Evolutionary conservation across 805 yeast genomes (phyloP).

Genomic region (Metschnikowia peoriensis): DNA sequence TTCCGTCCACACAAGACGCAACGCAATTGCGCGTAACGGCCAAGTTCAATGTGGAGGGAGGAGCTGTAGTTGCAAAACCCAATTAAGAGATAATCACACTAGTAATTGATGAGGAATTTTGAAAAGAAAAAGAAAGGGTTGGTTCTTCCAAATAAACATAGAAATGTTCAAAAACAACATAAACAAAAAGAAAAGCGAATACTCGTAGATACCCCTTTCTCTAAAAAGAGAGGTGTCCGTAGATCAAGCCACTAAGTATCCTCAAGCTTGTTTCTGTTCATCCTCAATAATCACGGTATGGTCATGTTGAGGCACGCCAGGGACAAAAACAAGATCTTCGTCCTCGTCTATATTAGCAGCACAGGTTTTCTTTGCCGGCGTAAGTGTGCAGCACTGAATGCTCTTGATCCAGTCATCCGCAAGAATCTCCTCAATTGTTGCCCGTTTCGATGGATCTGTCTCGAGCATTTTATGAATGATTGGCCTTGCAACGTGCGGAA

Average conservation of each 20-base stretch:
- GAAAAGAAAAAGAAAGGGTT: too few species aligned
- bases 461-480: constrained; percentile 63
- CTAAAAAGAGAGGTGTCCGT: background rate
- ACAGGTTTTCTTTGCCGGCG: constrained; percentile 20
- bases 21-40: background rate
- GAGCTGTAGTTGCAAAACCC: too few species aligned
- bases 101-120: too few species aligned
- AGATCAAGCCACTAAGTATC: background rate
- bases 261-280: background rate
- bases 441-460: constrained; percentile 60
- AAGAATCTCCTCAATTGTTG: constrained; percentile 63
- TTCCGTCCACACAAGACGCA: background rate
- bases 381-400: constrained; percentile 59
- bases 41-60: background rate
- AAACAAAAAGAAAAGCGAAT: background rate
- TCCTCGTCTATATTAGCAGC: constrained; percentile 34
- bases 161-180: too few species aligned
- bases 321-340: constrained; percentile 33
- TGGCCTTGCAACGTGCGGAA: constrained; percentile 84
- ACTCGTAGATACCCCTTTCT: background rate
- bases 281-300: constrained; percentile 35
- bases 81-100: too few species aligned
- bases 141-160: too few species aligned
- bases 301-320: constrained; percentile 39
- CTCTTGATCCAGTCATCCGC: constrained; percentile 69